phyloP scores from a whole-genome alignment of 2,329 filamentous ascomycete species.

The Scytalidium lignicola region DNA sequence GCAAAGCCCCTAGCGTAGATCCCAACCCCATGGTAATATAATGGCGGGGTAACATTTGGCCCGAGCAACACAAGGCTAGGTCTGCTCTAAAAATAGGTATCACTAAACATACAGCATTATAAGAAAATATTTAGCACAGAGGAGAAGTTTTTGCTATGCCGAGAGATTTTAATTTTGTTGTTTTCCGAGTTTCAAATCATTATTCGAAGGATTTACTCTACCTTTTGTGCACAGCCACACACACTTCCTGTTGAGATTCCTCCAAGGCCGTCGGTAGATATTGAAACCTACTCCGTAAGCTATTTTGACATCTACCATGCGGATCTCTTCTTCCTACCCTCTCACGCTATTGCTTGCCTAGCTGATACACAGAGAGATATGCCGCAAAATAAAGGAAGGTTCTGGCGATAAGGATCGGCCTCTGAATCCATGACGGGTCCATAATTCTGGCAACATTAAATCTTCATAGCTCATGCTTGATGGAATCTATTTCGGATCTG shows the following conservation, averaged over 20 bases:
- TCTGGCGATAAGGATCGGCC: too few species aligned
- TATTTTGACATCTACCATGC: neutral
- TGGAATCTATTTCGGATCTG: conserved; percentile 27
- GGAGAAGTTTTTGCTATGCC: neutral
- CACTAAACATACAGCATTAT: neutral
- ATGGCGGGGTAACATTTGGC: neutral
- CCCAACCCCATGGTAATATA: neutral
- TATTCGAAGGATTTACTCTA: neutral
- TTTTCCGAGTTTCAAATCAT: neutral
- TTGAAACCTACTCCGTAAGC: neutral
- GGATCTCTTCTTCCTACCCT: too few species aligned
- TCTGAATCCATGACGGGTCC: too few species aligned
- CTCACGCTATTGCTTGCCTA: too few species aligned
- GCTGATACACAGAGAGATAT: too few species aligned
- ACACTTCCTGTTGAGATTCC: neutral
- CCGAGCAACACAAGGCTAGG: neutral
- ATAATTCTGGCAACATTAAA: too few species aligned
- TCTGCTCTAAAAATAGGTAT: neutral
- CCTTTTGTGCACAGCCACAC: neutral
- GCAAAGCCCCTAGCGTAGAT: neutral
- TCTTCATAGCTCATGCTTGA: conserved; percentile 27
- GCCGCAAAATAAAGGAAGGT: too few species aligned
- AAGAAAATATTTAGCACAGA: neutral
- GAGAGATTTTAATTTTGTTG: neutral
- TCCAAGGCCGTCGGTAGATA: neutral